Conservation (phyloP, 306 rosid species). For the Abrus pulchellus region DNA sequence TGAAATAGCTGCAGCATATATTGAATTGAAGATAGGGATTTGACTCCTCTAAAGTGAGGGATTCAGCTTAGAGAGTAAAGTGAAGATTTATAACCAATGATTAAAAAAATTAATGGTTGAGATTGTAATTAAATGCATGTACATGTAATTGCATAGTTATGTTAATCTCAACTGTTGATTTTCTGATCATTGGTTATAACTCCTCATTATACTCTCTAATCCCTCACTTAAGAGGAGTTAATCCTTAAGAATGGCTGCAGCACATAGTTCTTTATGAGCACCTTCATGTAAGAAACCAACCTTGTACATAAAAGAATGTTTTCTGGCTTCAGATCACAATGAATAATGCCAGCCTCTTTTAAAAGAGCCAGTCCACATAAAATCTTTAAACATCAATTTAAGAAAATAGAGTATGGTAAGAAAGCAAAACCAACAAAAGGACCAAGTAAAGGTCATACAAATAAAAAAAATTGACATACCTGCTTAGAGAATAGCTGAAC, state of each 20-base stretch:
- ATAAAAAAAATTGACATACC: slow-evolving; percentile 55
- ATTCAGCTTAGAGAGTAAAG: background rate
- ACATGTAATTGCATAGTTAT: background rate
- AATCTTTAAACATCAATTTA: slow-evolving; percentile 64
- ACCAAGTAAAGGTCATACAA: slow-evolving; percentile 35
- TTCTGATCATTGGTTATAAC: background rate
- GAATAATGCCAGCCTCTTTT: slow-evolving; percentile 98
- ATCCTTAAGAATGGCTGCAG: slow-evolving; percentile 39
- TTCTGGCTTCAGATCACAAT: slow-evolving; percentile 99
- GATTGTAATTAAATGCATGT: background rate
- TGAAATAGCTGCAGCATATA: slow-evolving; percentile 45
- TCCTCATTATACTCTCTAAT: background rate
- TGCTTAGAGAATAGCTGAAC: slow-evolving; percentile 97
- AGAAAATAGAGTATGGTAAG: slow-evolving; percentile 47
- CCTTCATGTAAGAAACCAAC: slow-evolving; percentile 59
- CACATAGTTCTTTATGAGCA: slow-evolving; percentile 42
- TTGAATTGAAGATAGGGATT: background rate
- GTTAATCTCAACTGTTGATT: background rate
- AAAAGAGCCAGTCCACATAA: slow-evolving; percentile 84
- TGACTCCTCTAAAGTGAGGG: background rate
- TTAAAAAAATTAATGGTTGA: background rate
- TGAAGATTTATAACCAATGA: background rate
- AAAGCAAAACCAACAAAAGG: slow-evolving; percentile 39
- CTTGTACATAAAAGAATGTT: slow-evolving; percentile 93
- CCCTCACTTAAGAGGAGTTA: background rate